Conservation (phyloP, 2,329 filamentous ascomycete species). For the Cladosporium sp. region DNA sequence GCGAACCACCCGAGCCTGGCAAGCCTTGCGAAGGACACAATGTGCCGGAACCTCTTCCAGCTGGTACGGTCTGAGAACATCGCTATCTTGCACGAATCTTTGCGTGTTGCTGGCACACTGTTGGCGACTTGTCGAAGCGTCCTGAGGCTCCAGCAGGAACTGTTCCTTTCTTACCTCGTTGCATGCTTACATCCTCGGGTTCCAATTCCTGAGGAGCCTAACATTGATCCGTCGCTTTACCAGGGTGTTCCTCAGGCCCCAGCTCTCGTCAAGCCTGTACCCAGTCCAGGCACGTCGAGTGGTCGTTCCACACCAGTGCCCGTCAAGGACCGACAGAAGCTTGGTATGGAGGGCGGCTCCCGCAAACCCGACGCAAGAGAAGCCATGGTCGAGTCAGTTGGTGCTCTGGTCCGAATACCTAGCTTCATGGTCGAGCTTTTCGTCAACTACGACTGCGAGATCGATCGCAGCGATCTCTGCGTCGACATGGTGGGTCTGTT, state of each 20-base stretch:
- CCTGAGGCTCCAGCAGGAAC: constrained; percentile 90
- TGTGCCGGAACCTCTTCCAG: constrained; percentile 93
- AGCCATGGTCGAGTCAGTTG: constrained; percentile 96
- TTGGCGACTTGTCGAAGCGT: constrained; percentile 84
- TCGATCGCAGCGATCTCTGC: constrained; percentile 83
- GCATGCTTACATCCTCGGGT: constrained; percentile 91
- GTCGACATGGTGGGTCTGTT: constrained; percentile 92
- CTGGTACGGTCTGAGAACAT: constrained; percentile 94
- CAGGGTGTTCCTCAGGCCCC: constrained; percentile 88
- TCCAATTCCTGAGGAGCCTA: constrained; percentile 82
- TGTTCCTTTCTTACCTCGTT: constrained; percentile 90
- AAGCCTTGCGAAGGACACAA: constrained; percentile 79
- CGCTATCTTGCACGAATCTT: constrained; percentile 84
- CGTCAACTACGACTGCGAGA: constrained; percentile 96
- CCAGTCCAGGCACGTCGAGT: constrained; percentile 60
- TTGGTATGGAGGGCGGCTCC: constrained; percentile 85
- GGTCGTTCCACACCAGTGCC: constrained; percentile 85
- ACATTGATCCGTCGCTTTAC: constrained; percentile 87
- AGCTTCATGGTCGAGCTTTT: constrained; percentile 94
- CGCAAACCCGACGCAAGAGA: constrained; percentile 92
- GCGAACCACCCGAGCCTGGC: constrained; percentile 85
- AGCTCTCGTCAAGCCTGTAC: constrained; percentile 69
- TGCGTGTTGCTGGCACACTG: constrained; percentile 85
- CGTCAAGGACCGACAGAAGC: constrained; percentile 83
- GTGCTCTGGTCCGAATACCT: constrained; percentile 84